Evolutionary conservation across 257 asterid species (phyloP), one percentile per base, ranked within the genome.

Genomic region (Nemophila menziesii): DNA sequence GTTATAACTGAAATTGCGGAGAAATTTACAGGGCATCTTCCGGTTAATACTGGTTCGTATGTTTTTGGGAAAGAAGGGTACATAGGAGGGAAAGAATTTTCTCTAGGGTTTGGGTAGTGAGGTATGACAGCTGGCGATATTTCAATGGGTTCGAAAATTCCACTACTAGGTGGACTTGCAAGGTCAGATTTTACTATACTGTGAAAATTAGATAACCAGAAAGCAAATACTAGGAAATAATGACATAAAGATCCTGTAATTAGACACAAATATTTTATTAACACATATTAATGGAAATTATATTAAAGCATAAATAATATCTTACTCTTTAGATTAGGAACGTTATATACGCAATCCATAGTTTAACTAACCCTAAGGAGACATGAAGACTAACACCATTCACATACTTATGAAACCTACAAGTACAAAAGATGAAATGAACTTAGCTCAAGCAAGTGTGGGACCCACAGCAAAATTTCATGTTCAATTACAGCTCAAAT

Each of bases 1-100:
- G 77, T 65, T 52, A 90, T 58, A 60, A 63, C 74, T 11, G 93
- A 77, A 56, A 90, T 72, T 49, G 71, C 70, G 13, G 99, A 85
- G 54, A 90, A 90, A 56, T 81, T 75, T 61, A 81, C 89, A 43
- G 84, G 96, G 70, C 99, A 90, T 60, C 96, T 65, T 51, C 99
- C 96, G 17, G 94, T 90, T 64, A 90, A 71, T 57, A 81, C 69
- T 4, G 99, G 99, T 27, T 74, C 84, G n/a, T 79, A 85, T 26
- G 94, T 90, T 20, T 58, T 68, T 20, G 99, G 99, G 51, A 56
- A 63, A 52, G 86, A 68, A 21, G 99, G 99, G 50, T 85, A 81
- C 93, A 90, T 81, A 12, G 99, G 99, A 9, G 96, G 83, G 57
- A 85, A 54, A 48, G 93, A 49, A n/a, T n/a, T n/a, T 44, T 68